These are phyloP conservation scores for Eustoma russellianum DNA, from an alignment of 257 asterid species.

Conservation along the genomic window DNA sequence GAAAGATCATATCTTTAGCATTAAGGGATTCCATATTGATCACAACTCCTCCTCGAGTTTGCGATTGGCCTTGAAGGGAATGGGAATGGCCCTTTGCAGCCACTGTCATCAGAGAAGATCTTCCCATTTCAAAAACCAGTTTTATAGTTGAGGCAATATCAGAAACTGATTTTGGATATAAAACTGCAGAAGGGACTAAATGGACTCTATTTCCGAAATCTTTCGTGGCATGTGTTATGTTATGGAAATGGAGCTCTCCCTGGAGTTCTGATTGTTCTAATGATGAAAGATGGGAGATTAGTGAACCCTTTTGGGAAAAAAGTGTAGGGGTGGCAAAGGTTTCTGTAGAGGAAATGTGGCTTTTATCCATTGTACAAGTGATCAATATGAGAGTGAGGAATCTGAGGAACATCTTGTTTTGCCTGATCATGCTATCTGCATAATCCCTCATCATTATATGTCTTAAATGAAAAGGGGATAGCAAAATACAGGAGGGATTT, in stretches of 20 bases:
- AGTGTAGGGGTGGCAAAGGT: conserved; percentile 21
- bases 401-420: conserved; percentile 27
- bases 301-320: conserved; percentile 13
- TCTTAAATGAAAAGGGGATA: neutral
- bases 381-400: conserved; percentile 34
- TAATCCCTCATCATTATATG: conserved; percentile 19
- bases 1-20: conserved; percentile 34
- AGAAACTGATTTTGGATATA: conserved; percentile 63
- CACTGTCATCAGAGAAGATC: conserved; percentile 40
- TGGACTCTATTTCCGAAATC: conserved; percentile 71
- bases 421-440: conserved; percentile 24
- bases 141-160: conserved; percentile 53
- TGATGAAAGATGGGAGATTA: conserved; percentile 23
- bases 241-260: conserved; percentile 43
- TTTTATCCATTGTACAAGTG: conserved; percentile 32
- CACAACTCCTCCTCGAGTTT: conserved; percentile 58
- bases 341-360: conserved; percentile 24
- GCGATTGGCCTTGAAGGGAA: conserved; percentile 83
- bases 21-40: conserved; percentile 60
- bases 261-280: conserved; percentile 34
- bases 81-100: conserved; percentile 91
- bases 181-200: conserved; percentile 51
- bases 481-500: neutral
- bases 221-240: conserved; percentile 41
- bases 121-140: conserved; percentile 36